These are phyloP conservation scores for Poa annua DNA, from an alignment of 176 grass and related monocot genomes.

Conservation along the genomic window DNA sequence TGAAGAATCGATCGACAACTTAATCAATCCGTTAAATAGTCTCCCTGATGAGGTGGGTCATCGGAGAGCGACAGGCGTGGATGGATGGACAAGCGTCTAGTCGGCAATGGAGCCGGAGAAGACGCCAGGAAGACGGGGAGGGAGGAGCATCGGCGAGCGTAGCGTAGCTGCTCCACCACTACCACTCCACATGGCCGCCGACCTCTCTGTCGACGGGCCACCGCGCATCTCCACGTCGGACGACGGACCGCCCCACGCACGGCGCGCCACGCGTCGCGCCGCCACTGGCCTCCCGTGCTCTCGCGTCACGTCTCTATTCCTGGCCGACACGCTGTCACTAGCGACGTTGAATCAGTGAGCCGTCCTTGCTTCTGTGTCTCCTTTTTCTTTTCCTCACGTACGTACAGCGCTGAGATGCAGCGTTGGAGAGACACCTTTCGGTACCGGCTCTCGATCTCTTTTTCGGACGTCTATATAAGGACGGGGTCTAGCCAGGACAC, in stretches of 20 bases:
- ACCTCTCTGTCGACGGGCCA: constrained; percentile 13
- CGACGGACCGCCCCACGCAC: constrained; percentile 20
- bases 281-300: background rate
- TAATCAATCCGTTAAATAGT: background rate
- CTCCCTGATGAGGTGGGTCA: background rate
- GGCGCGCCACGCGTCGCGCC: too few species aligned
- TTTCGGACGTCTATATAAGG: constrained; percentile 47
- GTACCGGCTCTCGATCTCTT: background rate
- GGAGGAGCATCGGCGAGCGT: constrained; percentile 9
- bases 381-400: background rate
- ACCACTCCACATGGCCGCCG: constrained; percentile 45
- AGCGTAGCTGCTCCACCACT: background rate
- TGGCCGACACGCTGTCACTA: constrained; percentile 1
- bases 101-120: background rate
- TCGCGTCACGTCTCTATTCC: too few species aligned
- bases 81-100: constrained; percentile 37
- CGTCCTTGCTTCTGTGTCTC: background rate
- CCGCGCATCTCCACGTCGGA: constrained; percentile 42
- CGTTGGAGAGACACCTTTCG: background rate
- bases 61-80: background rate
- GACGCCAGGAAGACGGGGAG: background rate
- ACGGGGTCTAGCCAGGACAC: background rate
- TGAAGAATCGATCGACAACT: background rate
- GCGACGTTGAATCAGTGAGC: background rate
- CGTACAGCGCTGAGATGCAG: constrained; percentile 22